Base-by-base conservation (phyloP, 306 rosid genomes). In the Malus asiatica region DNA sequence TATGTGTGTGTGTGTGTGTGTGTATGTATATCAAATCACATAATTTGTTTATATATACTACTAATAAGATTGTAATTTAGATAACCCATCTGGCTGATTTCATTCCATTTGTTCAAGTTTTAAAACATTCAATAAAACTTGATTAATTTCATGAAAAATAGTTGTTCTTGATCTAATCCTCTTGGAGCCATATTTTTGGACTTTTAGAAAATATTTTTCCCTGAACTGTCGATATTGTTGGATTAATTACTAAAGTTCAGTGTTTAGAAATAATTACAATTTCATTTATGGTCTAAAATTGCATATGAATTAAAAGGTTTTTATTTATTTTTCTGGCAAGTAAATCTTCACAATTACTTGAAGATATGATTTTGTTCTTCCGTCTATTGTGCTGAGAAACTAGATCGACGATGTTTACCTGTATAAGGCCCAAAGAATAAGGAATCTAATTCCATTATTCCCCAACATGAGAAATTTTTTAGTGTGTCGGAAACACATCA, bases 1-100 rank as follows among this genome's bases (percentile, higher is more conserved):
- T 4, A 0, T 46, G 0, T 46, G 4, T 45, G 0, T 40, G 2
- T 42, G 2, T 42, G 4, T 45, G 0, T 40, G 2, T 42, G 0
- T 42, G 4, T 1, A 4, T 46, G 0, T 46, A 14, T 46, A 14
- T 14, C 53, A 46, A 46, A 46, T 48, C 7, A 48, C 53, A 51
- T 51, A 51, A 51, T 51, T 51, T 51, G 20, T 51, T 51, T 38
- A 38, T 38, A 35, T 48, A 16, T 51, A 51, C 55, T 51, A 15
- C 8, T 6, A 51, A 18, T 51, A 51, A 2, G 8, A 15, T 51
- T 51, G 2, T 8, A 18, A 16, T 51, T 51, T 51, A 16, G 20
- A 51, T 51, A 51, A 51, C 55, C 20, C 55, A 51, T 18, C 20
- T 15, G 55, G 55, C 20, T 51, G 55, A 51, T 51, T 51, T 16